A percentile compares a stretch with the other conserved stretches of the same genome.
Evolutionary conservation across 2,329 filamentous ascomycete species (phyloP).

Genomic region (Ilyonectria mors-panacis): DNA sequence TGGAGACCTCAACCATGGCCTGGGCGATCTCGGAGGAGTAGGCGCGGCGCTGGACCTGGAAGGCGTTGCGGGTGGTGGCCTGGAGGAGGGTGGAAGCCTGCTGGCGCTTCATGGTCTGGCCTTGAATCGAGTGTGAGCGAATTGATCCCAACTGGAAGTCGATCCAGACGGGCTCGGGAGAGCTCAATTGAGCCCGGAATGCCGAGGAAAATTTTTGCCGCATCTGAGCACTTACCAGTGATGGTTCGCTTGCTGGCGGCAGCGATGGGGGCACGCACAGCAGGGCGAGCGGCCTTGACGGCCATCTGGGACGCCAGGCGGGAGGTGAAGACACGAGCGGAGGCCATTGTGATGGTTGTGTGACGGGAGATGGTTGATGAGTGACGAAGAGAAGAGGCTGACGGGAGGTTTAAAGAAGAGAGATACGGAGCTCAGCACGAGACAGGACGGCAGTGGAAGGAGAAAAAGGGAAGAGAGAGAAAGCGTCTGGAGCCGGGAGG

Average conservation of each 20-base stretch:
- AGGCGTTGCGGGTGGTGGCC: constrained; percentile 76
- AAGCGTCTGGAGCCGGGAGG: constrained; percentile 55
- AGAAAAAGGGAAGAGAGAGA: constrained; percentile 60
- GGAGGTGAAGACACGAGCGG: constrained; percentile 82
- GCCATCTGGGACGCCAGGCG: constrained; percentile 84
- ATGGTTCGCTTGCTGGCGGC: constrained; percentile 82
- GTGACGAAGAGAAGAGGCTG: constrained; percentile 49
- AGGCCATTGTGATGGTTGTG: constrained; percentile 81
- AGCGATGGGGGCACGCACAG: constrained; percentile 75
- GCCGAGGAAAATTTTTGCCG: constrained; percentile 52
- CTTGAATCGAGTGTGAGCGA: constrained; percentile 57
- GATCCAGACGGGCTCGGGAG: constrained; percentile 50
- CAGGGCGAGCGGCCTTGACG: constrained; percentile 84
- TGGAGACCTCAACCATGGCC: constrained; percentile 90
- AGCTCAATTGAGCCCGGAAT: constrained; percentile 48
- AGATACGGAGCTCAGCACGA: constrained; percentile 53
- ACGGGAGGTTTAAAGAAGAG: constrained; percentile 53
- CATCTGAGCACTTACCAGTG: constrained; percentile 71
- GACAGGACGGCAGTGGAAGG: constrained; percentile 55
- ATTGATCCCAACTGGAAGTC: constrained; percentile 47
- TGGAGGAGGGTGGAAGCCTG: constrained; percentile 77
- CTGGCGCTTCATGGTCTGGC: constrained; percentile 82
- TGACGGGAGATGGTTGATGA: constrained; percentile 53
- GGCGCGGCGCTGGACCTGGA: constrained; percentile 77
- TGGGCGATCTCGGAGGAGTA: constrained; percentile 92